Conservation (phyloP, 345 rosid species). For the Gossypium anomalum region DNA sequence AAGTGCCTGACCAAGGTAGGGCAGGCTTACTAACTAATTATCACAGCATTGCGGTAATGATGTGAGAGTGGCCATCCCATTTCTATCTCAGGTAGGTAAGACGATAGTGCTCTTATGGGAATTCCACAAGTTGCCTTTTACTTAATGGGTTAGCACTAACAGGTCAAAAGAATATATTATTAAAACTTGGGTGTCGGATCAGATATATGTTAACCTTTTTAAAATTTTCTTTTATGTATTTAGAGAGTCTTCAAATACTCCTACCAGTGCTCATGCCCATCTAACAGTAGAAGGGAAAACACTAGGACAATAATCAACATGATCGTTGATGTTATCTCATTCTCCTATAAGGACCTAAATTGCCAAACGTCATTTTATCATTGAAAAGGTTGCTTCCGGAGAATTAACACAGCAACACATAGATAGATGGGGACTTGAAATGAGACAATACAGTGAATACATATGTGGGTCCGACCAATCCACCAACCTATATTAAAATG, state of each 20-base stretch:
- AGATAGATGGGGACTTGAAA: neutral
- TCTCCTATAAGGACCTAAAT: neutral
- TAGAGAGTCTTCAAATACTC: too few species aligned
- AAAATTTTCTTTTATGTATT: too few species aligned
- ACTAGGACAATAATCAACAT: neutral
- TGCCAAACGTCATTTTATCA: neutral
- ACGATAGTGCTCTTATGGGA: too few species aligned
- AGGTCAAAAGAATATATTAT: neutral
- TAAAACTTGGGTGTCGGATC: neutral
- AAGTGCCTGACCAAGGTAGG: neutral
- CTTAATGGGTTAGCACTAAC: neutral
- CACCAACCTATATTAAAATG: constrained; percentile 8
- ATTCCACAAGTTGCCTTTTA: too few species aligned
- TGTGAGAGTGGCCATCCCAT: too few species aligned
- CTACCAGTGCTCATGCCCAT: too few species aligned
- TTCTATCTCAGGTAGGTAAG: too few species aligned
- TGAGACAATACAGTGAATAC: neutral
- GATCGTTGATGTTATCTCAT: neutral
- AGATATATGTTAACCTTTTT: too few species aligned
- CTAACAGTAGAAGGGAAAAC: too few species aligned
- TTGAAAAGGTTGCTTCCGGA: neutral
- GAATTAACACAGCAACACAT: neutral
- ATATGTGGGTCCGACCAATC: constrained; percentile 1
- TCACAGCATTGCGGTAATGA: too few species aligned
- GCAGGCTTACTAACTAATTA: neutral